These are phyloP conservation scores for Termitomyces sp. DNA, from an alignment of 768 basidiomycete species.

Conservation along the genomic window DNA sequence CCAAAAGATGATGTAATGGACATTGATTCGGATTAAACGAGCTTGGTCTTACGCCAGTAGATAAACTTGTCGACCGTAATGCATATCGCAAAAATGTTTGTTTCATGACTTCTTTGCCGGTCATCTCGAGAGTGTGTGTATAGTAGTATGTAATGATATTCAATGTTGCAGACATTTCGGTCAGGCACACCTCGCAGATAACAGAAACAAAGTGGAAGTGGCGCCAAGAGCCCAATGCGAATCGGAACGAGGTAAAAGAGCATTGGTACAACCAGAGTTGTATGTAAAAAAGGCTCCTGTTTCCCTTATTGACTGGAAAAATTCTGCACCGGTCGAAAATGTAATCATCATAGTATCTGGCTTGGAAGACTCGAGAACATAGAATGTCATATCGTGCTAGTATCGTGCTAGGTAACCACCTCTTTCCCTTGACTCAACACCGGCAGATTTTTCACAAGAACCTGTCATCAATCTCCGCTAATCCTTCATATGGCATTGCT, in stretches of 20 bases:
- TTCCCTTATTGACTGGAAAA: background rate
- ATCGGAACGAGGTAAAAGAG: too few relatives aligned
- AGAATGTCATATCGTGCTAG: background rate
- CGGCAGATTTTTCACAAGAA: background rate
- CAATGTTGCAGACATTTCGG: background rate
- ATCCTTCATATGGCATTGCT: background rate
- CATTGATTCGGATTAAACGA: background rate
- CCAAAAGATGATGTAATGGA: background rate
- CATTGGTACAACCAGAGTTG: too few relatives aligned
- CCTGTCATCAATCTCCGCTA: background rate
- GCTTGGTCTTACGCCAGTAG: background rate
- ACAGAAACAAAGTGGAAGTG: background rate
- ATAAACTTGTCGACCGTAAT: background rate
- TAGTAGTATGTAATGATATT: background rate
- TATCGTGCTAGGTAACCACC: background rate
- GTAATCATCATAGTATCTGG: background rate
- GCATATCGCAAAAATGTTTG: too few relatives aligned
- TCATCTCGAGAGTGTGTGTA: background rate
- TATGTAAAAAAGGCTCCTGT: background rate
- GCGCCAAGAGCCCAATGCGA: background rate
- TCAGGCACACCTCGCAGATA: background rate
- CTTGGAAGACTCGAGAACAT: background rate
- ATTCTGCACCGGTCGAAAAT: background rate
- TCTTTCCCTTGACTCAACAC: background rate
- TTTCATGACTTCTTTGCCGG: too few relatives aligned